These are phyloP conservation scores for Penicillium digitatum DNA, from an alignment of 2,329 filamentous ascomycete genomes.

Conservation along the genomic window DNA sequence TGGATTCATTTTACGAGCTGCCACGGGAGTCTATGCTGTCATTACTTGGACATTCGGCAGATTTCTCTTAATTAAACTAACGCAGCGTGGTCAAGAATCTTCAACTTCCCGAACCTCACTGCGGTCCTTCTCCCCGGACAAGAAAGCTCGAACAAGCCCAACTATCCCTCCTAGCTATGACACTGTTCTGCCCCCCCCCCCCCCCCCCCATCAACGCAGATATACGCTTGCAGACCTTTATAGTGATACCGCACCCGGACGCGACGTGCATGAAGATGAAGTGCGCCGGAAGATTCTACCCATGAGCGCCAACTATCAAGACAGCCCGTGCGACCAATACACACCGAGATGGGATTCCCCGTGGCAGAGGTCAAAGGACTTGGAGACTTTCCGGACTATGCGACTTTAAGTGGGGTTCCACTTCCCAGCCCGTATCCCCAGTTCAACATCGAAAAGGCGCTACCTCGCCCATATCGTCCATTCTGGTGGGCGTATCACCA, in stretches of 20 bases:
- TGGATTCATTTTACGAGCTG: slow-evolving; percentile 21
- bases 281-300: slow-evolving; percentile 38
- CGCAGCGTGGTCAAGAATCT: slow-evolving; percentile 39
- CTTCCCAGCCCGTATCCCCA: slow-evolving; percentile 59
- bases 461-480: slow-evolving; percentile 72
- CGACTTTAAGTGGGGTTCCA: slow-evolving; percentile 68
- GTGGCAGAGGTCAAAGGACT: slow-evolving; percentile 64
- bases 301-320: slow-evolving; percentile 41
- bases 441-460: slow-evolving; percentile 66
- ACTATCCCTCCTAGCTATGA: slow-evolving; percentile 39
- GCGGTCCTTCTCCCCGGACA: slow-evolving; percentile 51
- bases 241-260: slow-evolving; percentile 14
- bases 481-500: slow-evolving; percentile 84
- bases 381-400: slow-evolving; percentile 76
- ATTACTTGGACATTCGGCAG: slow-evolving; percentile 35
- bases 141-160: slow-evolving; percentile 35
- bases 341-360: slow-evolving; percentile 67
- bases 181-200: slow-evolving; percentile 53
- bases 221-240: slow-evolving; percentile 41
- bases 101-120: slow-evolving; percentile 53
- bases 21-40: slow-evolving; percentile 26
- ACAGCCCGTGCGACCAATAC: slow-evolving; percentile 43
- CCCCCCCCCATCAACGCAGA: no score
- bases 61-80: slow-evolving; percentile 40
- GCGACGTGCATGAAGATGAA: slow-evolving; percentile 31